These are phyloP conservation scores for Pseudocercospora musae DNA, from an alignment of 2,329 filamentous ascomycete species.

Conservation along the genomic window DNA sequence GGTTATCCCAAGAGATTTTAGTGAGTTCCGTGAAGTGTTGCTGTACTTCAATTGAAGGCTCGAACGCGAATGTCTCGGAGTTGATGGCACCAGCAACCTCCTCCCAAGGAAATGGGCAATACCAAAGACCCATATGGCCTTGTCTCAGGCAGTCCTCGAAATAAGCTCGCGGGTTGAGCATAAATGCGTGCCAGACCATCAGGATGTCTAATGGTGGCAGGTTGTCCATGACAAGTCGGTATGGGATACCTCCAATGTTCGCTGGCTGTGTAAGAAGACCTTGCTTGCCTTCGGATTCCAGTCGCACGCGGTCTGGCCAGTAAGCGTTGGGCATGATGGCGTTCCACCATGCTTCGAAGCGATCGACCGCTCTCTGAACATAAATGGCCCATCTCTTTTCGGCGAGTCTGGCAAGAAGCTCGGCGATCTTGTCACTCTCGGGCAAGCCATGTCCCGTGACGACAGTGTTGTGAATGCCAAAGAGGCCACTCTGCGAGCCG, in stretches of 20 bases:
- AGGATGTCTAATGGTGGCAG: slow-evolving; percentile 58
- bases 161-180: slow-evolving; percentile 72
- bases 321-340: slow-evolving; percentile 30
- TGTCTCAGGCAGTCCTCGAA: slow-evolving; percentile 68
- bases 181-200: slow-evolving; percentile 77
- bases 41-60: slow-evolving; percentile 37
- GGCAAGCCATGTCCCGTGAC: slow-evolving; percentile 25
- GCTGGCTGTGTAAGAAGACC: slow-evolving; percentile 19
- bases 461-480: slow-evolving; percentile 51
- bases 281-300: slow-evolving; percentile 13
- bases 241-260: neutral
- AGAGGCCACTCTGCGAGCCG: slow-evolving; percentile 65
- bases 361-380: slow-evolving; percentile 63
- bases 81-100: slow-evolving; percentile 58
- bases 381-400: slow-evolving; percentile 75
- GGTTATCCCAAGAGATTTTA: slow-evolving; percentile 58
- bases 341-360: slow-evolving; percentile 66
- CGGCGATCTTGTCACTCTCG: slow-evolving; percentile 33
- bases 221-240: slow-evolving; percentile 9
- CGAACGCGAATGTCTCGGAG: slow-evolving; percentile 55
- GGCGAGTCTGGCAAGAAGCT: slow-evolving; percentile 51
- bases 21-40: slow-evolving; percentile 54
- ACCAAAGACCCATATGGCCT: slow-evolving; percentile 57
- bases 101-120: slow-evolving; percentile 64
- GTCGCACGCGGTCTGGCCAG: slow-evolving; percentile 5